These are phyloP conservation scores for Candida smagusa DNA, from an alignment of 1,139 yeast species.

Conservation along the genomic window DNA sequence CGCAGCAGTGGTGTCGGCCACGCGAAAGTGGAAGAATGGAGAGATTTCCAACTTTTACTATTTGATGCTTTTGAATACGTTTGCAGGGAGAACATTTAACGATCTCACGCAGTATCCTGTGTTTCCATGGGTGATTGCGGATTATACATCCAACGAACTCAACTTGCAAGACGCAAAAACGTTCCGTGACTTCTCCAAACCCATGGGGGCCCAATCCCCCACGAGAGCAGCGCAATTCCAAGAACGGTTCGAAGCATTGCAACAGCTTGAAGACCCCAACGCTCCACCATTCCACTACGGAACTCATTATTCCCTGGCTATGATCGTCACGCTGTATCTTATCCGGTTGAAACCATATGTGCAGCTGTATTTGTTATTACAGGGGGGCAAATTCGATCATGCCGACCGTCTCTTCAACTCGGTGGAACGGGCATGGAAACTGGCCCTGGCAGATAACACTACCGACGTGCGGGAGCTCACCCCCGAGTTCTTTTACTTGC, in stretches of 20 bases:
- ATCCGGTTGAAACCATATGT: constrained; percentile 77
- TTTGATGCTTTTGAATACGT: constrained; percentile 69
- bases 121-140: constrained; percentile 87
- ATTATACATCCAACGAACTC: constrained; percentile 62
- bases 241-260: constrained; percentile 68
- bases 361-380: constrained; percentile 69
- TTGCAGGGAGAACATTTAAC: constrained; percentile 85
- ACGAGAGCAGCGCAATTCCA: constrained; percentile 58
- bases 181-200: constrained; percentile 74
- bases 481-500: constrained; percentile 80
- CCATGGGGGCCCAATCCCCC: constrained; percentile 82
- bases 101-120: constrained; percentile 87
- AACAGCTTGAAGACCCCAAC: constrained; percentile 49
- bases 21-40: constrained; percentile 71
- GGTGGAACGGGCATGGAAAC: constrained; percentile 69
- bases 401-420: constrained; percentile 80
- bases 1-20: constrained; percentile 65
- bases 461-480: constrained; percentile 84
- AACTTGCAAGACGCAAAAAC: constrained; percentile 59
- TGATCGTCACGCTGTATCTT: constrained; percentile 80
- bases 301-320: constrained; percentile 87
- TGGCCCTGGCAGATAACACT: constrained; percentile 74
- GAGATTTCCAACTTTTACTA: constrained; percentile 79
- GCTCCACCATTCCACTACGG: constrained; percentile 84
- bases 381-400: constrained; percentile 85